These are phyloP conservation scores for Neofusicoccum kwambonambiense DNA, from an alignment of 2,329 filamentous ascomycete species.

Conservation along the genomic window DNA sequence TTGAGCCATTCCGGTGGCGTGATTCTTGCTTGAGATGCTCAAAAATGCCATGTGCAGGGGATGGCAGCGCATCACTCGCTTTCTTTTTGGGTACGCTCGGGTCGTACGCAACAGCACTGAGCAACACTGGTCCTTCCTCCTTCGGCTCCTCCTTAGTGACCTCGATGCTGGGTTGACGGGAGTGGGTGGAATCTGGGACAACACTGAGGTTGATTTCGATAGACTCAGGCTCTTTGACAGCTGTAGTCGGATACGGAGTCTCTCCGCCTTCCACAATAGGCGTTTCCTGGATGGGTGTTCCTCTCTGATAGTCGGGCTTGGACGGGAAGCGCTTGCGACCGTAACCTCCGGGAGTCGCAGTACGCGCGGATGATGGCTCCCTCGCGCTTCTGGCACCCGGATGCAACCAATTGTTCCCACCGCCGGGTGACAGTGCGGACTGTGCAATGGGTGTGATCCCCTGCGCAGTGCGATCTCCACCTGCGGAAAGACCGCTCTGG, in stretches of 20 bases:
- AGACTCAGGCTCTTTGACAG: conserved; percentile 18
- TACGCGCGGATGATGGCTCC: conserved; percentile 50
- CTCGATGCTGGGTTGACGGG: conserved; percentile 6
- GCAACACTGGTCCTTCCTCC: conserved; percentile 46
- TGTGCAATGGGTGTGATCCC: conserved; percentile 84
- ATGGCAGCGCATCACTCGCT: conserved; percentile 60
- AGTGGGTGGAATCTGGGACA: not conserved
- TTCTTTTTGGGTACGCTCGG: conserved; percentile 25
- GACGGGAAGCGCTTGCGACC: conserved; percentile 64
- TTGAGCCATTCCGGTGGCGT: conserved; percentile 66
- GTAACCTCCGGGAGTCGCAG: conserved; percentile 62
- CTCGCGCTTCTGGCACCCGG: conserved; percentile 33
- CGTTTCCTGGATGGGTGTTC: conserved; percentile 23
- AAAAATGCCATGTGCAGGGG: conserved; percentile 65
- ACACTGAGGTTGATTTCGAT: conserved; percentile 7
- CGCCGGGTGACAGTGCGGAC: conserved; percentile 65
- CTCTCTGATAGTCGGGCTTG: conserved; percentile 30
- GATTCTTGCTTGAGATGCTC: conserved; percentile 60
- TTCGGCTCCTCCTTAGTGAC: conserved; percentile 32
- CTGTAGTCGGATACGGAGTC: conserved; percentile 18
- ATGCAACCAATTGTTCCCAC: conserved; percentile 41
- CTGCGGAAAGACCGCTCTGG: conserved; percentile 60
- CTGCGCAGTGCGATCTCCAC: conserved; percentile 65
- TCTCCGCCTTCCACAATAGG: conserved; percentile 1
- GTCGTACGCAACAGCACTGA: conserved; percentile 38